Evolutionary conservation across 768 basidiomycete genomes (phyloP).

Genomic region (Nidularia pulvinata): DNA sequence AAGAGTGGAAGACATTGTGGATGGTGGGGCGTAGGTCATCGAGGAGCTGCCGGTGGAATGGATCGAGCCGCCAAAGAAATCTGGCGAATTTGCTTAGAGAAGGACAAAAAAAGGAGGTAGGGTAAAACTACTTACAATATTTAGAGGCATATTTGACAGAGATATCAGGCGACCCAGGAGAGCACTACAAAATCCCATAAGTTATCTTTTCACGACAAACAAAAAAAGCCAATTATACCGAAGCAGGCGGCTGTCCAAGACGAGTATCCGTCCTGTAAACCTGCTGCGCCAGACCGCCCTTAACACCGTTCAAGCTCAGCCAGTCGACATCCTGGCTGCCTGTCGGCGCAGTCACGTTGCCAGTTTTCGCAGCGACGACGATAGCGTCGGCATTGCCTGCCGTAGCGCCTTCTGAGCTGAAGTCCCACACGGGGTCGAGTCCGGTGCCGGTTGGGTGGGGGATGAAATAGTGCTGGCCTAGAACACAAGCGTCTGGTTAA

Average conservation of each 20-base stretch:
- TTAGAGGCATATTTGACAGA: constrained; percentile 42
- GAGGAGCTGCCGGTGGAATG: too few species aligned
- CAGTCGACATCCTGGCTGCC: constrained; percentile 45
- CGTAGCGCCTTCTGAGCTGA: constrained; percentile 32
- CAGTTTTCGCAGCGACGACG: constrained; percentile 37
- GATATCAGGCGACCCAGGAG: constrained; percentile 30
- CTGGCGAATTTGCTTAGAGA: not conserved
- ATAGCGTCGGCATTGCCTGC: constrained; percentile 35
- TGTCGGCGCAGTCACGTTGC: constrained; percentile 31
- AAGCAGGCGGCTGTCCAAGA: constrained; percentile 50
- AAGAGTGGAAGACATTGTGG: too few species aligned
- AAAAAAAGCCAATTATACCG: constrained; percentile 20
- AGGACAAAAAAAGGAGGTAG: not conserved
- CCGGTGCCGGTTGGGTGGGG: constrained; percentile 39
- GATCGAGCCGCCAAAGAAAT: not conserved
- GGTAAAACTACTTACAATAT: constrained; percentile 35
- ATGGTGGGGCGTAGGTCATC: too few species aligned
- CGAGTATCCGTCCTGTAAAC: constrained; percentile 50
- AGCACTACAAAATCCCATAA: constrained; percentile 19
- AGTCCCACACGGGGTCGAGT: constrained; percentile 49
- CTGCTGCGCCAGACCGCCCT: constrained; percentile 42
- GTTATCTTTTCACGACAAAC: not conserved
- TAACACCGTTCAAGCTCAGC: constrained; percentile 37
- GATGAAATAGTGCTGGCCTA: constrained; percentile 54
- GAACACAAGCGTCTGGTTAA: not conserved